Base-by-base conservation (phyloP, 2,329 filamentous ascomycete species). In the Domatiomyces globalis region DNA sequence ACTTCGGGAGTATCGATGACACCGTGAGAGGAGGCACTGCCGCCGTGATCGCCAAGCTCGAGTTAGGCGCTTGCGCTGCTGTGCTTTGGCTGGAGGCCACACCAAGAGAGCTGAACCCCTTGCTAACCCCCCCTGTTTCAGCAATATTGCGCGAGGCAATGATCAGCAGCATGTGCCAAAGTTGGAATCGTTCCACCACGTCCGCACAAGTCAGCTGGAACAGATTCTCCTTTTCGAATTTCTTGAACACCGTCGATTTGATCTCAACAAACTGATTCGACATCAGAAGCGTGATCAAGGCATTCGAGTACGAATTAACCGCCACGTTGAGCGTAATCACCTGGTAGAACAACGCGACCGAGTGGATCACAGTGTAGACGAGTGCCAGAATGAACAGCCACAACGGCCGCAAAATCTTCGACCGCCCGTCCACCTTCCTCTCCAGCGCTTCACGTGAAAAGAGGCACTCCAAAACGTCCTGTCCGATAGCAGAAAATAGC, bases 251-350 rank as follows among this genome's bases (percentile, higher is more conserved):
- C 0, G 89, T 94, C 54, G 87, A 87, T 65, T 98, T 98, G 73
- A 98, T 95, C 70, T 98, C 92, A 44, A 98, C 92, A 62, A 98
- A 98, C 64, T 98, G 94, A 63, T 96, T 98, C 5, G 89, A 95
- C 65, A 98, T 80, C 1, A 98, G 74, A 0, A 98, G 77, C 0
- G 92, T 95, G 33, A 98, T 75, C 4, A 98, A 73, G 0, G 92
- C 90, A 63, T 98, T 98, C 0, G 89, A 95, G 67, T 98, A 98
- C 0, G 90, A 95, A 67, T 98, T 98, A 61, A 98, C 90, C 0
- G 92, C 92, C 2, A 98, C 94, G 57, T 98, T 98, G 50, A 98
- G 77, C 0, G 92, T 94, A 61, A 98, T 94, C 59, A 96, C 90
- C 63, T 98, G 92, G 66, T 95, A 96, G 68, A 98, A 96, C 0